A percentile compares a stretch with the other conserved stretches of the same genome.
Evolutionary conservation across 139 green algal genomes (phyloP).

Genomic region (Coelastrella sp.): DNA sequence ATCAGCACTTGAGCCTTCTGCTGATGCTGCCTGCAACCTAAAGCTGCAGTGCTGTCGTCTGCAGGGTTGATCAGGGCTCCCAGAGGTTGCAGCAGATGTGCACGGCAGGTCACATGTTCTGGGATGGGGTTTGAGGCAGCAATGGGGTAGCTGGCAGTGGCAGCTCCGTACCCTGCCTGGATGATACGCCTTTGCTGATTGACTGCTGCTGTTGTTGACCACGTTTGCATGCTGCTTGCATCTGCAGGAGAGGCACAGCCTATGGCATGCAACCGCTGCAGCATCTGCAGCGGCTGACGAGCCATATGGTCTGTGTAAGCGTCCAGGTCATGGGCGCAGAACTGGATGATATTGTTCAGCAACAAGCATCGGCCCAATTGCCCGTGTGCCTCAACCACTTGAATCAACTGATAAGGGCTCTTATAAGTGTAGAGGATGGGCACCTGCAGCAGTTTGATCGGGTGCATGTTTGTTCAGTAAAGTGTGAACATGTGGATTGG

Average conservation of each 20-base stretch:
- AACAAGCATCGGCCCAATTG: slow-evolving; percentile 1
- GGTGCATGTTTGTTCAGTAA: too few species aligned
- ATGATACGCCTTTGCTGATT: too few species aligned
- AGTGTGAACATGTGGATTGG: too few species aligned
- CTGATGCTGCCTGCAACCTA: background rate
- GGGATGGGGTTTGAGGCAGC: background rate
- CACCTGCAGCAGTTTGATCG: background rate
- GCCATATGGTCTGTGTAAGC: slow-evolving; percentile 35
- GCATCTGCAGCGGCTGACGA: slow-evolving; percentile 17
- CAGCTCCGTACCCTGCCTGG: background rate
- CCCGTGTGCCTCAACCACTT: background rate
- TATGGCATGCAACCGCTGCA: background rate
- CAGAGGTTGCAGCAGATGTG: background rate
- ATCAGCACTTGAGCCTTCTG: slow-evolving; percentile 12
- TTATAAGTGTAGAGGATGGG: background rate
- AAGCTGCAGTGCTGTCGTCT: background rate
- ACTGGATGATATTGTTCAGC: slow-evolving; percentile 13
- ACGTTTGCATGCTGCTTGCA: too few species aligned
- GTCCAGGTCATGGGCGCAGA: slow-evolving; percentile 33
- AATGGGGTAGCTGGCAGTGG: background rate
- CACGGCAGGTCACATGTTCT: background rate
- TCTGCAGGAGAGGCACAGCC: background rate
- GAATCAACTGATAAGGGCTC: slow-evolving; percentile 11
- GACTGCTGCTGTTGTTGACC: background rate
- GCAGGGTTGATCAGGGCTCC: background rate